Base-by-base conservation (phyloP, 768 basidiomycete species). In the Udeniomyces megalosporus region DNA sequence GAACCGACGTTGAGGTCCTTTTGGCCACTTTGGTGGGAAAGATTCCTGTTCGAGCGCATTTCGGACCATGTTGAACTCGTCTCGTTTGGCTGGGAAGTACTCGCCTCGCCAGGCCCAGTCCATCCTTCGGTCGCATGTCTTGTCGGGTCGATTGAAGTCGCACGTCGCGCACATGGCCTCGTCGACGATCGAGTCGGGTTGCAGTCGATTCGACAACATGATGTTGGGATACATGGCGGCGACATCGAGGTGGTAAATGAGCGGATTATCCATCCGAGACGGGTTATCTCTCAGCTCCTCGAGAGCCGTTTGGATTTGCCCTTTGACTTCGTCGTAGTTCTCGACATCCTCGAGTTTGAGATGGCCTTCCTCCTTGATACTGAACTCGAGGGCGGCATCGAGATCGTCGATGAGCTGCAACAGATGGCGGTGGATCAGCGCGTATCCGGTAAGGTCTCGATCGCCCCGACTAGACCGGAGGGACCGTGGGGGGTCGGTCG, bases 181-280 rank as follows among this genome's bases (percentile, higher is more conserved):
- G 69, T 92, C 89, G 11, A 96, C 85, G 76, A 97, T 86, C 1
- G 95, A 95, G 74, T 99, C 95, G 2, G 95, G 95, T 68, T 99
- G 95, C 2, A 99, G 79, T 35, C 95, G 88, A 71, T 99, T 99
- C 20, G 92, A 96, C 78, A 99, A 84, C 95, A 99, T 99, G 81
- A 99, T 97, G 74, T 97, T 99, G 61, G 95, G 95, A 73, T 99
- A 97, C 95, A 99, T 99, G 66, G 95, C 95, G 2, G 95, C 95
- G 66, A 99, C 95, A 70, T 99, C 95, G 69, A 97, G 75, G 74
- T 99, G 95, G 75, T 99, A 99, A 70, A 99, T 97, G 66, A 97
- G 82, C 0, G 95, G 95, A 14, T 83, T 86, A 76, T 97, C 92
- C 47, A 78, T 77, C 15, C 93, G 87, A 58, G 83, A 80, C 0